Conservation (phyloP, 148 eudicot genomes). For the Gaultheria prostrata region DNA sequence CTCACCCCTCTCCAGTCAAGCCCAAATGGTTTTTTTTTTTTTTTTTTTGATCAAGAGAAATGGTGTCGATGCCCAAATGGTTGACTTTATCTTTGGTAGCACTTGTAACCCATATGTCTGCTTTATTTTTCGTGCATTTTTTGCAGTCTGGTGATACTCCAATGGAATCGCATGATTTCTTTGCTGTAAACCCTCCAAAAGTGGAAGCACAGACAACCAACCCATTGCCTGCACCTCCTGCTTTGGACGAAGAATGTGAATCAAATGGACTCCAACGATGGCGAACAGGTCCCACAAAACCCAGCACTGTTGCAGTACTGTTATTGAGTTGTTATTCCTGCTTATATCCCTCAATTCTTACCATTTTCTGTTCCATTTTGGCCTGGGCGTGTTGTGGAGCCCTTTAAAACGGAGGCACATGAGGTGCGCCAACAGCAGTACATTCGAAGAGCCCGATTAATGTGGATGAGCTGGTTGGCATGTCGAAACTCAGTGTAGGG, state of each 20-base stretch:
- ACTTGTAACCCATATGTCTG: neutral
- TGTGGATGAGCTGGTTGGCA: conserved; percentile 61
- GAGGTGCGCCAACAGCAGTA: conserved; percentile 59
- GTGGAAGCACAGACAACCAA: conserved; percentile 35
- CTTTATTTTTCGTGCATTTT: neutral
- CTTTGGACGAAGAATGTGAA: conserved; percentile 69
- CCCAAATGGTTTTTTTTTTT: too few relatives aligned
- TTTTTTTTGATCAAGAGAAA: too few relatives aligned
- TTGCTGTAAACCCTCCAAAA: conserved; percentile 37
- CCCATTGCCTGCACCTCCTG: conserved; percentile 37
- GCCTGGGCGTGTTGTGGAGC: conserved; percentile 38
- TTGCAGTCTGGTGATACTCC: conserved; percentile 49
- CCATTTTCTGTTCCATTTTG: conserved; percentile 36
- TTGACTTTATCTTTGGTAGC: neutral
- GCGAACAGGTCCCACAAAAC: conserved; percentile 27
- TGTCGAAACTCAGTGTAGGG: conserved; percentile 62
- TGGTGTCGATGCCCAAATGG: too few relatives aligned
- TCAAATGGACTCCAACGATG: conserved; percentile 48
- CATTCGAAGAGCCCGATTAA: conserved; percentile 58
- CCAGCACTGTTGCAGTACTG: conserved; percentile 41
- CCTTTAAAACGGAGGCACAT: conserved; percentile 39
- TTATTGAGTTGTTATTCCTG: conserved; percentile 36
- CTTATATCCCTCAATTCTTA: conserved; percentile 44
- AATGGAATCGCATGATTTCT: conserved; percentile 53
- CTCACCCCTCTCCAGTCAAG: too few relatives aligned